Evolutionary conservation across 2,329 filamentous ascomycete genomes (phyloP).

Genomic region (Aureobasidium lini): DNA sequence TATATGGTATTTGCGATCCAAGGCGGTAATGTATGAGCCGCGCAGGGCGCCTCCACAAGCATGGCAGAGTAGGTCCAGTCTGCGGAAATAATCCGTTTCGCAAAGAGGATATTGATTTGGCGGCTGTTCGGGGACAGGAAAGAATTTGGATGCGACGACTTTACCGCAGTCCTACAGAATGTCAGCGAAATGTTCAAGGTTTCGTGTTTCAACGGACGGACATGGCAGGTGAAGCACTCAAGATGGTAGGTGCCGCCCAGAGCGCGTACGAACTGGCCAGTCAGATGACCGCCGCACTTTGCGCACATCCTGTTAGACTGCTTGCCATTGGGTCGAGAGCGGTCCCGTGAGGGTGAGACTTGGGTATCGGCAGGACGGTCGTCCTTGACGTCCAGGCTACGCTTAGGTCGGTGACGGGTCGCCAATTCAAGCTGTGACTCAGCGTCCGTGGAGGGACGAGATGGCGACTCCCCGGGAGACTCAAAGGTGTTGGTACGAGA

Average conservation of each 20-base stretch:
- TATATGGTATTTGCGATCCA: constrained; percentile 97
- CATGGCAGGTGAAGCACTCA: constrained; percentile 95
- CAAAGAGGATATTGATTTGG: constrained; percentile 90
- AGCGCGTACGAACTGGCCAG: constrained; percentile 92
- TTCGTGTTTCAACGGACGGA: constrained; percentile 44
- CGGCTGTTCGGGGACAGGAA: constrained; percentile 86
- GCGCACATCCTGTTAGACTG: constrained; percentile 49
- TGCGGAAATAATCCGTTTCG: constrained; percentile 94
- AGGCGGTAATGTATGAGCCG: constrained; percentile 94
- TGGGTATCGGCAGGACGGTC: neutral
- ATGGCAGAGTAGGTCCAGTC: constrained; percentile 83
- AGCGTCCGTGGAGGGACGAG: neutral
- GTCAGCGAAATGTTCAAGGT: constrained; percentile 22
- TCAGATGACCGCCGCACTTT: constrained; percentile 81
- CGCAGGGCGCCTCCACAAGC: constrained; percentile 87
- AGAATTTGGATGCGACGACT: constrained; percentile 98
- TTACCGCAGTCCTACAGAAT: constrained; percentile 78
- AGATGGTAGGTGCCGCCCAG: constrained; percentile 91
- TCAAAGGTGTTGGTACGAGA: constrained; percentile 10
- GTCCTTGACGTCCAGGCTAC: constrained; percentile 4
- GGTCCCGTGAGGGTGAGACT: constrained; percentile 9
- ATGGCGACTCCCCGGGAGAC: neutral
- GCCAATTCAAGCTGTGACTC: constrained; percentile 6
- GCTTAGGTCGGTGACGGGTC: neutral
- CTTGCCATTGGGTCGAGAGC: constrained; percentile 16